Base-by-base conservation (phyloP, 352 stramenopile genomes). In the Plasmopara halstedii region DNA sequence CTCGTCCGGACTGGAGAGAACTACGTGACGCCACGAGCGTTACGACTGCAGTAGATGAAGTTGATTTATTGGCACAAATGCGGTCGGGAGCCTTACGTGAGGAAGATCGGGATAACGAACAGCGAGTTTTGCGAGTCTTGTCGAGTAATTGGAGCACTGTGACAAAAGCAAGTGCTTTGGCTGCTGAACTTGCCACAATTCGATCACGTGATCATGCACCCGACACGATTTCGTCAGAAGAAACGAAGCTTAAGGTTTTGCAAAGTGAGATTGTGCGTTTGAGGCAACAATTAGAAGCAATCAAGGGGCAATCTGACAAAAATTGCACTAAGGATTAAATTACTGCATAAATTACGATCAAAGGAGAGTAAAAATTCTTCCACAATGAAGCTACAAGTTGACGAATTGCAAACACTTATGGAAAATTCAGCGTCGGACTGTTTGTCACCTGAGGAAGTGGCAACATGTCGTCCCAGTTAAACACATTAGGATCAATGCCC, bases 1-100 rank as follows among this genome's bases (percentile, higher is more conserved):
- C 77, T 4, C 73, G 77, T 23, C 74, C 77, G 2, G 54, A 86
- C 46, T 86, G 74, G 74, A 57, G 62, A n/a, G 59, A 83, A 50
- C 47, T 86, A 13, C 58, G 75, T 9, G 59, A 70, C 4, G 68
- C 70, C 2, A 75, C 74, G 6, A 49, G 63, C 0, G 72, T 83
- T 13, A 86, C 67, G 0, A 85, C 71, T 3, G 70, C 73, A 6
- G 61, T 75, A 13, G 71, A 85, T 41, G 67, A 58, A 20, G 46
- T 57, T 2, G 63, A 64, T 1, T 43, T 63, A 26, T 58, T 60
- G 11, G 54, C 56, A 19, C 67, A 67, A 34, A 53, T 77, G 32
- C 62, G 56, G 9, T 67, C 65, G 29, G 58, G 62, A 13, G 22
- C 52, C 17, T 55, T 58, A 6, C 56, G 46, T 18, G 72, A 82